phyloP scores from a whole-genome alignment of 2,329 filamentous ascomycete species.

The Microascus cirrosus region DNA sequence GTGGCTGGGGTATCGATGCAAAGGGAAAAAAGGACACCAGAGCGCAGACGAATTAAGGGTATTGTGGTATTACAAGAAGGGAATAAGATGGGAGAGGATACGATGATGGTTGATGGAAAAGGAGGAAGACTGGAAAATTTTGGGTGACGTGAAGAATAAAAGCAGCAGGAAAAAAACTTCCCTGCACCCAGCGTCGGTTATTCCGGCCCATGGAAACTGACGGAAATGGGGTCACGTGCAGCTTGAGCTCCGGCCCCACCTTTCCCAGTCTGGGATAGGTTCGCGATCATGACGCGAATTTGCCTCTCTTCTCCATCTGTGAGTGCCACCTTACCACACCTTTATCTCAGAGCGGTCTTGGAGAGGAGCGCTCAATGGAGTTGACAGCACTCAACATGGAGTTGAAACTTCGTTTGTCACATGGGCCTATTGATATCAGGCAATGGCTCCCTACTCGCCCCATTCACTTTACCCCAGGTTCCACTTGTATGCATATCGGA shows the following conservation, averaged over 20 bases:
- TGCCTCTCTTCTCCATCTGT: not conserved
- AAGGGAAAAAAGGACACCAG: conserved; percentile 16
- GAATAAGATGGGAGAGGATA: conserved; percentile 14
- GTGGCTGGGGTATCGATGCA: conserved; percentile 21
- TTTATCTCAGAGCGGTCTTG: not conserved
- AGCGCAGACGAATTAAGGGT: not conserved
- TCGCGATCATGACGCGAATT: not conserved
- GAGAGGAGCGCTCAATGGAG: not conserved
- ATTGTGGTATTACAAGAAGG: conserved; percentile 16
- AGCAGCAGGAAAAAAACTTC: conserved; percentile 1
- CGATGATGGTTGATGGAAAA: conserved; percentile 12
- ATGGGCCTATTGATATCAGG: too few relatives aligned
- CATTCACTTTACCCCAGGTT: too few relatives aligned
- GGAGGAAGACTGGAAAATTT: conserved; percentile 8
- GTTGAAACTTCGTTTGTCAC: too few relatives aligned
- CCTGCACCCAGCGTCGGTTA: conserved; percentile 2
- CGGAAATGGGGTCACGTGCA: conserved; percentile 3
- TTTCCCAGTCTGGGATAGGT: not conserved
- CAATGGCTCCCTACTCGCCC: too few relatives aligned
- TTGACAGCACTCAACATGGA: too few relatives aligned
- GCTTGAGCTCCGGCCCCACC: not conserved
- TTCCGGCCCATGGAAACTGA: conserved; percentile 5
- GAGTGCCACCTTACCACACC: not conserved
- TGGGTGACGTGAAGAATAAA: conserved; percentile 4
- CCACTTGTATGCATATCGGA: too few relatives aligned